Base-by-base conservation (phyloP, 768 basidiomycete species). In the Suillus plorans region DNA sequence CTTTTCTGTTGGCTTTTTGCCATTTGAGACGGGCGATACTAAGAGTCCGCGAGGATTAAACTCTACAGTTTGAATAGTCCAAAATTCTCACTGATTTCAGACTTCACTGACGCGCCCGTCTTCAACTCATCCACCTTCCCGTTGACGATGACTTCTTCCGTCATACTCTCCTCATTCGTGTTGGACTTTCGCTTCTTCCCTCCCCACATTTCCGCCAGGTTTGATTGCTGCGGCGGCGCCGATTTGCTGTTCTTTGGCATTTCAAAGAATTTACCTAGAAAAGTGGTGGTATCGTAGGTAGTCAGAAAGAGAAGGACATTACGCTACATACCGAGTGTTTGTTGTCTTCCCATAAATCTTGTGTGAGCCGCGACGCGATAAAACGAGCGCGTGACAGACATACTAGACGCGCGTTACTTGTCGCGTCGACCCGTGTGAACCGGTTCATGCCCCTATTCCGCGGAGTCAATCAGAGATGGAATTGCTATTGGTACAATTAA, bases 181-280 rank as follows among this genome's bases (percentile, higher is more conserved):
- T 67, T 76, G 16, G 71, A 58, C 66, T 75, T 72, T 68, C 76
- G 82, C 78, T 75, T 82, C 76, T 84, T 85, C 69, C 77, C 80
- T 12, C 80, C 81, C 90, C 91, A 94, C 80, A 92, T 82, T 62
- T 92, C 90, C 63, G 85, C 81, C 45, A 95, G 84, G 70, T 80
- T 92, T n/a, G 91, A 81, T 73, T 95, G 92, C 64, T 92, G 91
- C 8, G 89, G 86, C 0, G 89, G 89, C 4, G 88, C 75, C 36
- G 85, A 73, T 76, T 91, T 92, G n/a, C 72, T 68, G 36, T 82
- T 82, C 67, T 82, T 83, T 0, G 92, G 90, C 89, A 92, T 90
- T 64, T 82, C 80, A 63, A 93, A 86, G 67, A 92, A 94, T 71
- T 85, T 91, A 44, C 87, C 91, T 94, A 66, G 10, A 44, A 10